These are phyloP conservation scores for Prunus mume DNA, from an alignment of 306 rosid species.

Conservation along the genomic window DNA sequence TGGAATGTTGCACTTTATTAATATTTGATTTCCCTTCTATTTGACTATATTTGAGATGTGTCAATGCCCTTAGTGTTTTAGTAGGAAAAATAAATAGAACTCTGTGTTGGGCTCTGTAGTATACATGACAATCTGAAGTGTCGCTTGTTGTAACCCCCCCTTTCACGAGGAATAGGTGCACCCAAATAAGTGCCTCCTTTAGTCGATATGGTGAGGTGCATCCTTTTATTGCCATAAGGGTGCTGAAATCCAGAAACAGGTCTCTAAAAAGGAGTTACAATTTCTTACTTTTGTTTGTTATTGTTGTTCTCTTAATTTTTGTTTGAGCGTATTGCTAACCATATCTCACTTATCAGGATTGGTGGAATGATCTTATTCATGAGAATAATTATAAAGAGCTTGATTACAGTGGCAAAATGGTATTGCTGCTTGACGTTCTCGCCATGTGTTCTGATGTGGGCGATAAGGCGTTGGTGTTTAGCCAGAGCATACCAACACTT, in stretches of 20 bases:
- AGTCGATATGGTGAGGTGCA: background rate
- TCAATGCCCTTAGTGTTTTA: background rate
- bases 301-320: background rate
- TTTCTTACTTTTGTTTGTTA: background rate
- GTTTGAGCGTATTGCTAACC: conserved; percentile 15
- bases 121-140: no score
- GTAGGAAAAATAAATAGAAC: background rate
- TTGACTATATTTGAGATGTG: background rate
- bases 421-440: conserved; percentile 78
- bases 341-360: conserved; percentile 54
- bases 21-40: background rate
- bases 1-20: background rate
- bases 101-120: no score
- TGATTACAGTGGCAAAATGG: conserved; percentile 95
- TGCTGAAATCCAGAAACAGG: background rate
- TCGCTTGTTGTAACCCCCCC: no score
- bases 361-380: conserved; percentile 92
- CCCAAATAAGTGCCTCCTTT: background rate
- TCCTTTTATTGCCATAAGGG: background rate
- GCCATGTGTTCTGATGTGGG: conserved; percentile 80
- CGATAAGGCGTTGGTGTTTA: conserved; percentile 92
- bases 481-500: conserved; percentile 96
- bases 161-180: background rate
- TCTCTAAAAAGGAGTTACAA: background rate
- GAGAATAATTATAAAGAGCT: conserved; percentile 70